phyloP scores from a whole-genome alignment of 768 basidiomycete species.

The Exidia glandulosa region DNA sequence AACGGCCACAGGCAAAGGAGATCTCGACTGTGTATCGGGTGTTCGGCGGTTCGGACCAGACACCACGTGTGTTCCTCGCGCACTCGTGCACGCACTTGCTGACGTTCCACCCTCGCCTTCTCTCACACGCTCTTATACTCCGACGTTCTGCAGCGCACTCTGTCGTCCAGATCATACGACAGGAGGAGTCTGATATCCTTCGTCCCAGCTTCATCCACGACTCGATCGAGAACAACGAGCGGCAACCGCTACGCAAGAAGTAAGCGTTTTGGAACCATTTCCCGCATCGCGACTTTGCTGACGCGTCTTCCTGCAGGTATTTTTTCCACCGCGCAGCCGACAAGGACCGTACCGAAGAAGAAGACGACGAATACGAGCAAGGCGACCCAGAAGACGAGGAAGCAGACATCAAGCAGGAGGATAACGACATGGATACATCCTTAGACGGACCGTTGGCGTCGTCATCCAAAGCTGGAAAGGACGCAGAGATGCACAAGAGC shows the following conservation, averaged over 20 bases:
- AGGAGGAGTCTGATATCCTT: slow-evolving; percentile 60
- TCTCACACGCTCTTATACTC: not conserved
- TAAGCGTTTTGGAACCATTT: slow-evolving; percentile 21
- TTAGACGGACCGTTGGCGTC: not conserved
- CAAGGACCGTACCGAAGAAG: slow-evolving; percentile 11
- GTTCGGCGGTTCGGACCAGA: not conserved
- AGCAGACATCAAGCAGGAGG: slow-evolving; percentile 3
- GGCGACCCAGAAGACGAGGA: slow-evolving; percentile 10
- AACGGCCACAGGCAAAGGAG: slow-evolving; percentile 16
- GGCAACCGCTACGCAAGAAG: slow-evolving; percentile 58
- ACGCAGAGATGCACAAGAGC: slow-evolving; percentile 15
- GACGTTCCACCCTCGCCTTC: not conserved
- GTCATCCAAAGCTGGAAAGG: slow-evolving; percentile 1
- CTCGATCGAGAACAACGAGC: slow-evolving; percentile 49
- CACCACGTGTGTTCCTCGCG: not conserved
- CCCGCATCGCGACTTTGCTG: not conserved
- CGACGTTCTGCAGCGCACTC: slow-evolving; percentile 47
- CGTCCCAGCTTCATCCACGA: slow-evolving; percentile 76
- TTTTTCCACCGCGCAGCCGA: slow-evolving; percentile 45
- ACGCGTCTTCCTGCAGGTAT: slow-evolving; percentile 35
- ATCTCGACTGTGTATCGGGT: not conserved
- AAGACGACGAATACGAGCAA: slow-evolving; percentile 12
- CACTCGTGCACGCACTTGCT: not conserved
- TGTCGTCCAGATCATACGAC: slow-evolving; percentile 58
- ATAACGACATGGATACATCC: slow-evolving; percentile 1